Conservation (phyloP, 2,329 filamentous ascomycete genomes). For the Alternaria incomplexa region DNA sequence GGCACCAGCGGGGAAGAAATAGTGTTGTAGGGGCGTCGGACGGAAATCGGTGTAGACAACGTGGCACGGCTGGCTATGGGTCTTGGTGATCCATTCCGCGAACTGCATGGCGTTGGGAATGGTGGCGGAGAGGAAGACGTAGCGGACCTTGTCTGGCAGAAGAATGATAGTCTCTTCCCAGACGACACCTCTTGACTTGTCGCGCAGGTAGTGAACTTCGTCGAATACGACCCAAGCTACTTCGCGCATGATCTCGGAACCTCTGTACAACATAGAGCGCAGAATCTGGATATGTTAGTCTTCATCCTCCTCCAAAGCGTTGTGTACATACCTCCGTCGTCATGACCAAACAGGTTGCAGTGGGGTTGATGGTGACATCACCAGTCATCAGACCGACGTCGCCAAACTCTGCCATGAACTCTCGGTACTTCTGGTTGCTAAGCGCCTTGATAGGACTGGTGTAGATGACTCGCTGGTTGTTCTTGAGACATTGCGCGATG, state of each 20-base stretch:
- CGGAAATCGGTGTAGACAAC: constrained; percentile 99
- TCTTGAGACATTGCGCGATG: constrained; percentile 94
- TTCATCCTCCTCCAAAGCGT: too few relatives aligned
- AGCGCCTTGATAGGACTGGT: constrained; percentile 98
- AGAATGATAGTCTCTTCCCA: constrained; percentile 99
- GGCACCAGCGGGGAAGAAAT: constrained; percentile 92
- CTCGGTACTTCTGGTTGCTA: constrained; percentile 98
- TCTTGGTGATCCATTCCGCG: constrained; percentile 98
- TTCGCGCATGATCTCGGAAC: constrained; percentile 99
- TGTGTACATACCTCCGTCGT: constrained; percentile 73
- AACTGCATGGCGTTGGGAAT: constrained; percentile 99
- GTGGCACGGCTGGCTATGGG: constrained; percentile 95
- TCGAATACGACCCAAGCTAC: constrained; percentile 99
- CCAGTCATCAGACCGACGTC: constrained; percentile 98
- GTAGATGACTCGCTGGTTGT: constrained; percentile 98
- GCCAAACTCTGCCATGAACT: constrained; percentile 93
- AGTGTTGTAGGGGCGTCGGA: constrained; percentile 94
- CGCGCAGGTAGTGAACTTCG: constrained; percentile 97
- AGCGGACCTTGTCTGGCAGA: constrained; percentile 96
- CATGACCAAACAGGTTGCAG: constrained; percentile 97
- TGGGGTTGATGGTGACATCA: constrained; percentile 98
- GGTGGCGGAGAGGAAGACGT: constrained; percentile 96
- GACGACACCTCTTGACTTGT: constrained; percentile 91
- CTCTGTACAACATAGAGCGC: constrained; percentile 96
- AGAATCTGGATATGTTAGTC: constrained; percentile 70